A percentile compares a stretch with the other conserved stretches of the same genome.
Evolutionary conservation across 2,329 filamentous ascomycete genomes (phyloP).

Genomic region (Mycogone perniciosa): DNA sequence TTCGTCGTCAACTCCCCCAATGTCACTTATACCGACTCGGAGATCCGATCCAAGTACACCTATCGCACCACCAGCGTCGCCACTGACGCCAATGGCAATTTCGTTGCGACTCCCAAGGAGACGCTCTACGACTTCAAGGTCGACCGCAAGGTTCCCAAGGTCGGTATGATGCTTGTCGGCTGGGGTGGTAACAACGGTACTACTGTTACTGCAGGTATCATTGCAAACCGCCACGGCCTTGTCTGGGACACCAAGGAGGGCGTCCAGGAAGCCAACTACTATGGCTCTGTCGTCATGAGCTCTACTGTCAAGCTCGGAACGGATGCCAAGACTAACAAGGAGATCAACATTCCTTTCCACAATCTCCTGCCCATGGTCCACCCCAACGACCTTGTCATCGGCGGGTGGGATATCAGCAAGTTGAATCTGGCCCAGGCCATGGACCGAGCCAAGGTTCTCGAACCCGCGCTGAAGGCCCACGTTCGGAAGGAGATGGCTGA

Average conservation of each 20-base stretch:
- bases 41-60: conserved; percentile 90
- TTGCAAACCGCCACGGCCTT: conserved; percentile 84
- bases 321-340: conserved; percentile 73
- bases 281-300: conserved; percentile 93
- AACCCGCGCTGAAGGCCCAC: conserved; percentile 84
- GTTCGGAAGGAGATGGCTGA: conserved; percentile 89
- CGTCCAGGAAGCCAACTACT: conserved; percentile 84
- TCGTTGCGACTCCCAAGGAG: conserved; percentile 79
- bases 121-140: conserved; percentile 97
- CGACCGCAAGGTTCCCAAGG: conserved; percentile 85
- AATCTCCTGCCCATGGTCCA: conserved; percentile 93
- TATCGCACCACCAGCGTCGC: conserved; percentile 89
- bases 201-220: conserved; percentile 92
- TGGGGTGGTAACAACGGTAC: conserved; percentile 98
- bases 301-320: conserved; percentile 96
- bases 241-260: conserved; percentile 94
- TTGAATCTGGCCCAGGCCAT: conserved; percentile 86
- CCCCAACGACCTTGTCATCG: conserved; percentile 89
- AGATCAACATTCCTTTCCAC: conserved; percentile 95
- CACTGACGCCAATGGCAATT: conserved; percentile 64
- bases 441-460: conserved; percentile 91
- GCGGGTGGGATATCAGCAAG: conserved; percentile 94
- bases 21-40: conserved; percentile 78
- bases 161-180: conserved; percentile 95
- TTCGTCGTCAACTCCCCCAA: conserved; percentile 91